Conservation (phyloP, 2,329 filamentous ascomycete species). For the Hymenoscyphus albidus region DNA sequence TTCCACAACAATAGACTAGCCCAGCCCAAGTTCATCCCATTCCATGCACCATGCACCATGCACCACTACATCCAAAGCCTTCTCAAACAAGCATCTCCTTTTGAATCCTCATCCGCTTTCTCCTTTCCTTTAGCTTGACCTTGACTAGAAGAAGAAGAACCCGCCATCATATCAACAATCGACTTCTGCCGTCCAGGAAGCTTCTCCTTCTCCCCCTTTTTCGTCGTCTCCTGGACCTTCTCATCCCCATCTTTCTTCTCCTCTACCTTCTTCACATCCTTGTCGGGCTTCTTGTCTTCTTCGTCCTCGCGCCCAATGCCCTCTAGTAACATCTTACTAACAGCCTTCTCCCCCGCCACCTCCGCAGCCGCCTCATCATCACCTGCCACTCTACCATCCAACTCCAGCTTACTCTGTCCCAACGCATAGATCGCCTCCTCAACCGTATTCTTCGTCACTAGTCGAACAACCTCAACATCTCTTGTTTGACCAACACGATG, state of each 20-base stretch:
- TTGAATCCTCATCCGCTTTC: neutral
- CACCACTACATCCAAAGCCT: no score
- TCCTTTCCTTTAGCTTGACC: neutral
- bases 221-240: neutral
- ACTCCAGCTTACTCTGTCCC: constrained; percentile 86
- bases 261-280: constrained; percentile 9
- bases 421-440: constrained; percentile 92
- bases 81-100: no score
- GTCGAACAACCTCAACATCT: constrained; percentile 83
- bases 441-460: constrained; percentile 78
- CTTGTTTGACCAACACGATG: constrained; percentile 90
- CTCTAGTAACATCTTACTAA: constrained; percentile 32
- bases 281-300: constrained; percentile 6
- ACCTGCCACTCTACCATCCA: constrained; percentile 71
- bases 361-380: constrained; percentile 47
- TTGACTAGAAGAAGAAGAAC: neutral
- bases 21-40: no score
- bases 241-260: constrained; percentile 9
- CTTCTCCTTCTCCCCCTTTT: neutral
- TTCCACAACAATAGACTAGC: no score
- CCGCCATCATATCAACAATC: neutral
- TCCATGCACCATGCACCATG: no score
- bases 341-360: constrained; percentile 26
- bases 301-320: constrained; percentile 18
- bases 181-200: neutral